Conservation (phyloP, 345 rosid species). For the Citrus sinensis region DNA sequence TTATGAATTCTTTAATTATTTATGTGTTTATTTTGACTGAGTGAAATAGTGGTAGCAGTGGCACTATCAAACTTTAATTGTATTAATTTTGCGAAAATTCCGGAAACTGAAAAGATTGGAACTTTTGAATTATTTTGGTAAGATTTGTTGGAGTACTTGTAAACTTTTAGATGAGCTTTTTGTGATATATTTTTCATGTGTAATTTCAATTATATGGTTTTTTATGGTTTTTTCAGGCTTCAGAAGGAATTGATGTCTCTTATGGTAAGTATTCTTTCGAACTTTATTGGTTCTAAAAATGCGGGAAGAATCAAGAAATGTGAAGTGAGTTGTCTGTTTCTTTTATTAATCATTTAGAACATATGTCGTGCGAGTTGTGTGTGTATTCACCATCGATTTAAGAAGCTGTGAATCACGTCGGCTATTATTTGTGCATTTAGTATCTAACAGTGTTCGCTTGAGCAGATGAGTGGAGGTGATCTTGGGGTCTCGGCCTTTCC, state of each 20-base stretch:
- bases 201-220: not conserved
- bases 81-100: not conserved
- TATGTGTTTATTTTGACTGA: not conserved
- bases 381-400: not conserved
- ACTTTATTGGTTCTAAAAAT: not conserved
- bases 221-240: conserved; percentile 35
- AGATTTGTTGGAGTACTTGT: not conserved
- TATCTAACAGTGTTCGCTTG: not conserved
- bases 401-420: not conserved
- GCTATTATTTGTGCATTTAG: not conserved
- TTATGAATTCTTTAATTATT: not conserved
- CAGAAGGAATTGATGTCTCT: conserved; percentile 68
- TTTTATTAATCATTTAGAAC: not conserved
- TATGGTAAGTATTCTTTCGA: conserved; percentile 39
- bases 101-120: not conserved
- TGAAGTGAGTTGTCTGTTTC: not conserved
- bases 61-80: not conserved
- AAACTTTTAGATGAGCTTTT: not conserved
- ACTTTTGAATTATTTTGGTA: not conserved
- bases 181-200: not conserved
- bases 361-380: not conserved
- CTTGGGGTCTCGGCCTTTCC: conserved; percentile 70
- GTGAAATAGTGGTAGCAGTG: not conserved
- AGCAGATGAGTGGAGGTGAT: conserved; percentile 61
- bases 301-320: not conserved